A percentile compares a stretch with the other conserved stretches of the same genome.
phyloP scores from a whole-genome alignment of 768 basidiomycete genomes.

The Pholiota molesta region DNA sequence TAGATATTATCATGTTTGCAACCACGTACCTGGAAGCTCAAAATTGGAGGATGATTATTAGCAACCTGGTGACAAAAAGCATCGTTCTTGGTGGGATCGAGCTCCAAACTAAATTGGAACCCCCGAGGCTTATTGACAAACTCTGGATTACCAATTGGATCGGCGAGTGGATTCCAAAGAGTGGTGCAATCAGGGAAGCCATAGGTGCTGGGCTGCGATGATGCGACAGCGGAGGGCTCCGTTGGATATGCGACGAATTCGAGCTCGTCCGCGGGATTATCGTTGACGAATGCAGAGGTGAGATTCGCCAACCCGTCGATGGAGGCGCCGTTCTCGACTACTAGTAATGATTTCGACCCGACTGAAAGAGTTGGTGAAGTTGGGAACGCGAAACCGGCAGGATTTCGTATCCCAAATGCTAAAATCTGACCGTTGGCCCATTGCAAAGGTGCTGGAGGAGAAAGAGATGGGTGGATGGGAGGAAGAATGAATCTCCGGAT shows the following conservation, averaged over 20 bases:
- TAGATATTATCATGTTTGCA: not conserved
- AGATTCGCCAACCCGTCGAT: slow-evolving; percentile 43
- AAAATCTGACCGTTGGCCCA: slow-evolving; percentile 37
- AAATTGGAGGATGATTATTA: slow-evolving; percentile 40
- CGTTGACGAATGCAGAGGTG: slow-evolving; percentile 43
- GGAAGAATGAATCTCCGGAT: slow-evolving; percentile 31
- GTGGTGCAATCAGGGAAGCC: slow-evolving; percentile 50
- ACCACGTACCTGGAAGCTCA: slow-evolving; percentile 41
- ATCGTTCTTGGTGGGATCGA: slow-evolving; percentile 34
- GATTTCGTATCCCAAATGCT: slow-evolving; percentile 48
- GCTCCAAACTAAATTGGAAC: slow-evolving; percentile 40
- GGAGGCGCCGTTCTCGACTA: slow-evolving; percentile 48
- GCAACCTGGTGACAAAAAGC: slow-evolving; percentile 33
- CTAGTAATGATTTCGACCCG: slow-evolving; percentile 27
- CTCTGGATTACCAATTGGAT: slow-evolving; percentile 42
- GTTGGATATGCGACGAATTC: slow-evolving; percentile 28
- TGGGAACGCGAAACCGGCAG: slow-evolving; percentile 42
- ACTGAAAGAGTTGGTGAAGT: slow-evolving; percentile 13
- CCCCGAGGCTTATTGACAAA: slow-evolving; percentile 34
- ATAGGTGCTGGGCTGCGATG: slow-evolving; percentile 27
- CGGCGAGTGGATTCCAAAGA: slow-evolving; percentile 45
- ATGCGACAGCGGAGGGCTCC: not conserved
- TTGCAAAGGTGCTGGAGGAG: slow-evolving; percentile 19
- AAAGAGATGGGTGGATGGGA: slow-evolving; percentile 14
- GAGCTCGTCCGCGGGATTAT: slow-evolving; percentile 48